Percentiles rank a stretch among this genome's conserved stretches.
phyloP scores from a whole-genome alignment of 805 yeast species.

The Kuraishia ogatae region DNA sequence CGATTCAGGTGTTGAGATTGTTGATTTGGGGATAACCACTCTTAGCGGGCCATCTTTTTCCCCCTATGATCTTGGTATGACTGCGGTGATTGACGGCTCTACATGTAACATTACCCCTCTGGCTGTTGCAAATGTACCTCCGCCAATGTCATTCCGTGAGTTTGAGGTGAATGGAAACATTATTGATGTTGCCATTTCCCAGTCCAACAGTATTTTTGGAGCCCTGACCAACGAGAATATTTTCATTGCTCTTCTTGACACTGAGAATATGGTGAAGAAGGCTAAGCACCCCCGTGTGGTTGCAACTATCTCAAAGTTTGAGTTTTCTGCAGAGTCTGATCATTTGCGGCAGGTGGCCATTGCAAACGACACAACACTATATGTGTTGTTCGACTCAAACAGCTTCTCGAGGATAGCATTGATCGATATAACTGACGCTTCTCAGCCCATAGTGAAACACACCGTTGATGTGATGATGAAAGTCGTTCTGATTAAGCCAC shows the following conservation, averaged over 20 bases:
- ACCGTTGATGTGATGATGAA: slow-evolving; percentile 37
- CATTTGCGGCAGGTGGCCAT: slow-evolving; percentile 58
- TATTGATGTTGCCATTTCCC: slow-evolving; percentile 55
- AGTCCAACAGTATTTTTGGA: slow-evolving; percentile 50
- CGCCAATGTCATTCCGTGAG: slow-evolving; percentile 78
- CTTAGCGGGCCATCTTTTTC: slow-evolving; percentile 59
- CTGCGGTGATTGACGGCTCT: slow-evolving; percentile 72
- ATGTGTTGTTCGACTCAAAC: slow-evolving; percentile 45
- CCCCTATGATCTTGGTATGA: slow-evolving; percentile 72
- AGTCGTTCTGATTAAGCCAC: slow-evolving; percentile 46
- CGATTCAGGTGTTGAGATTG: slow-evolving; percentile 39
- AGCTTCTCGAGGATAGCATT: slow-evolving; percentile 41
- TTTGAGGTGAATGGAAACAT: slow-evolving; percentile 47
- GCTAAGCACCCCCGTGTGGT: slow-evolving; percentile 38
- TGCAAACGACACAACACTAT: slow-evolving; percentile 40
- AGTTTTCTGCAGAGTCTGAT: slow-evolving; percentile 32
- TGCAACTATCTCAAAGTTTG: slow-evolving; percentile 21
- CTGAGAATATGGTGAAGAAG: slow-evolving; percentile 29
- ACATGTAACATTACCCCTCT: slow-evolving; percentile 73
- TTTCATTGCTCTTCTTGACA: slow-evolving; percentile 37
- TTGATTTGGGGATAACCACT: slow-evolving; percentile 58
- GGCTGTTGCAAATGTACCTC: slow-evolving; percentile 83
- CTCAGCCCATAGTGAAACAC: slow-evolving; percentile 30
- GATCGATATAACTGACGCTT: slow-evolving; percentile 34
- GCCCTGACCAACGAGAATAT: slow-evolving; percentile 40